These are phyloP conservation scores for Blastocystis sp. DNA, from an alignment of 352 stramenopile genomes.

Conservation along the genomic window DNA sequence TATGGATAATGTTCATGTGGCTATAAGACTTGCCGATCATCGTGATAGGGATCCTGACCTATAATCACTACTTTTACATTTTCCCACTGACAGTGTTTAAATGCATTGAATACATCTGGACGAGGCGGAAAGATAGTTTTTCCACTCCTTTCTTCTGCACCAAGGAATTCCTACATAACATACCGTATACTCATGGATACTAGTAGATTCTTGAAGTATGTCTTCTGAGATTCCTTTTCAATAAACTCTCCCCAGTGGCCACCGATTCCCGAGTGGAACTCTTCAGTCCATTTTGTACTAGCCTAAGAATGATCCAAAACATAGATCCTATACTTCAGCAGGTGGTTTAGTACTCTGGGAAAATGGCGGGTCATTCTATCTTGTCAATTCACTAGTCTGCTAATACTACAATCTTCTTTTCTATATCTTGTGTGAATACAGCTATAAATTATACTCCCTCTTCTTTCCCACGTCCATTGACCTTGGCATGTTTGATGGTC, in stretches of 20 bases:
- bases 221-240: conserved; percentile 54
- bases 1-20: neutral
- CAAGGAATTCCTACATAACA: conserved; percentile 58
- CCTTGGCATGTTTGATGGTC: neutral
- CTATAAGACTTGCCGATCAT: conserved; percentile 73
- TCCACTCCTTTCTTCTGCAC: conserved; percentile 22
- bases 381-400: neutral
- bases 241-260: conserved; percentile 63
- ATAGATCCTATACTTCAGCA: neutral
- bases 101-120: conserved; percentile 59
- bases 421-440: conserved; percentile 30
- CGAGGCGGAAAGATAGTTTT: conserved; percentile 68
- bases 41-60: conserved; percentile 84
- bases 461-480: neutral
- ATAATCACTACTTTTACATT: conserved; percentile 83
- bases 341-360: neutral
- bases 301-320: neutral
- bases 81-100: conserved; percentile 65
- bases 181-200: neutral
- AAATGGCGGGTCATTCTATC: conserved; percentile 53
- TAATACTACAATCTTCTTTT: conserved; percentile 1
- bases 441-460: neutral
- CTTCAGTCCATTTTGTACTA: neutral
- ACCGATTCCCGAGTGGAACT: conserved; percentile 23
- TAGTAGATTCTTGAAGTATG: conserved; percentile 67